These are phyloP conservation scores for Neonectria neomacrospora DNA, from an alignment of 2,329 filamentous ascomycete species.

Conservation along the genomic window DNA sequence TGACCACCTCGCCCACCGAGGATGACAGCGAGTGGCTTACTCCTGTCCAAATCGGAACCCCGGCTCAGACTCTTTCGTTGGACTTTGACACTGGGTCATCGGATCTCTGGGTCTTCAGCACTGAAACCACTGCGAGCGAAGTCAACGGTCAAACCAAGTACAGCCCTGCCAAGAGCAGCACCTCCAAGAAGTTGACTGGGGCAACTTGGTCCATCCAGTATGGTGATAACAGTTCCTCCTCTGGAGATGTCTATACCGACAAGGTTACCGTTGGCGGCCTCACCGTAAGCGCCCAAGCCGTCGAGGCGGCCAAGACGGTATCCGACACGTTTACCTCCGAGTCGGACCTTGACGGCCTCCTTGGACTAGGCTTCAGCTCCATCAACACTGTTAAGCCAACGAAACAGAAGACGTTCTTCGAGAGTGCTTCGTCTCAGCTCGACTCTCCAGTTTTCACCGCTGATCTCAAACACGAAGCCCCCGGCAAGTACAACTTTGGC, in stretches of 20 bases:
- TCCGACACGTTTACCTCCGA: constrained; percentile 54
- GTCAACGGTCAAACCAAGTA: constrained; percentile 53
- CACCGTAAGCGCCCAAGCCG: constrained; percentile 53
- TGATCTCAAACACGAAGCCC: constrained; percentile 65
- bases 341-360: constrained; percentile 53
- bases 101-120: constrained; percentile 61
- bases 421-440: constrained; percentile 43
- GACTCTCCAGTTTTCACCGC: constrained; percentile 70
- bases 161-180: constrained; percentile 52
- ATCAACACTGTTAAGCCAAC: constrained; percentile 57
- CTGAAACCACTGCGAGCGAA: constrained; percentile 52
- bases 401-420: constrained; percentile 57
- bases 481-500: constrained; percentile 79
- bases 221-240: constrained; percentile 57
- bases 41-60: constrained; percentile 55
- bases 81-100: constrained; percentile 60
- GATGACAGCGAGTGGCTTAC: constrained; percentile 53
- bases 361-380: constrained; percentile 56
- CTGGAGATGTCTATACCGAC: constrained; percentile 57
- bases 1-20: constrained; percentile 42
- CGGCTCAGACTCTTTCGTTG: constrained; percentile 55
- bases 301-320: constrained; percentile 56
- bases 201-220: constrained; percentile 56
- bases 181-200: constrained; percentile 50
- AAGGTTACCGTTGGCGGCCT: constrained; percentile 56